Conservation (phyloP, 2,329 filamentous ascomycete genomes). For the Penicillium sp. region DNA sequence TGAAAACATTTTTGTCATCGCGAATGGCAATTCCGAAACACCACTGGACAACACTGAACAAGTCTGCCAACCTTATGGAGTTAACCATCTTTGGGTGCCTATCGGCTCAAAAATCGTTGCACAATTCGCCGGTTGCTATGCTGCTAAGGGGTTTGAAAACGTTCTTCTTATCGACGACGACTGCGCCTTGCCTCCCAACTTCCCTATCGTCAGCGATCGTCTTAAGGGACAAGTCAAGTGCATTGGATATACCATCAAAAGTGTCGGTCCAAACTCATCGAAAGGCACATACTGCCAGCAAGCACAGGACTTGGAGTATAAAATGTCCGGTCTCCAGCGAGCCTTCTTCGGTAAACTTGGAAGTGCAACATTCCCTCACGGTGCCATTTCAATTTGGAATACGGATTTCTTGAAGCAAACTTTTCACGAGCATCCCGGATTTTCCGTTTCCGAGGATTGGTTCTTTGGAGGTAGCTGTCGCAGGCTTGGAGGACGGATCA, state of each 20-base stretch:
- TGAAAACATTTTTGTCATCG: slow-evolving; percentile 55
- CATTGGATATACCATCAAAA: slow-evolving; percentile 59
- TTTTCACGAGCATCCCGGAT: slow-evolving; percentile 58
- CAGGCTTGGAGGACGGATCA: slow-evolving; percentile 53
- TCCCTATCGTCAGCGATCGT: slow-evolving; percentile 55
- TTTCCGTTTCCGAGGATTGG: slow-evolving; percentile 59
- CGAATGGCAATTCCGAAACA: slow-evolving; percentile 56
- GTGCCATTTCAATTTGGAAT: slow-evolving; percentile 59
- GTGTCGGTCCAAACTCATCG: slow-evolving; percentile 44
- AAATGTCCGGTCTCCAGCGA: slow-evolving; percentile 56
- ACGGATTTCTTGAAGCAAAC: slow-evolving; percentile 53
- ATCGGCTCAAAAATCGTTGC: slow-evolving; percentile 58
- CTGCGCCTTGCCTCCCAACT: slow-evolving; percentile 55
- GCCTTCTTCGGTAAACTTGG: slow-evolving; percentile 54
- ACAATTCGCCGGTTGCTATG: slow-evolving; percentile 57
- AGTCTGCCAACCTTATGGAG: slow-evolving; percentile 51
- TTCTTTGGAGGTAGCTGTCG: slow-evolving; percentile 59
- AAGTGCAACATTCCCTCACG: slow-evolving; percentile 58
- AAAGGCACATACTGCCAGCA: slow-evolving; percentile 51
- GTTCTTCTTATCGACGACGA: slow-evolving; percentile 59
- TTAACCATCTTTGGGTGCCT: slow-evolving; percentile 58
- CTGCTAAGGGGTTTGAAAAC: slow-evolving; percentile 53
- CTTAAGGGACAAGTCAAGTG: slow-evolving; percentile 52
- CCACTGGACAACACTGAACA: slow-evolving; percentile 57
- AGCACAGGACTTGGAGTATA: slow-evolving; percentile 61